Evolutionary conservation across 176 grass and related monocot species (phyloP), one percentile per base, ranked within the genome.

Genomic region (Microstegium vimineum): DNA sequence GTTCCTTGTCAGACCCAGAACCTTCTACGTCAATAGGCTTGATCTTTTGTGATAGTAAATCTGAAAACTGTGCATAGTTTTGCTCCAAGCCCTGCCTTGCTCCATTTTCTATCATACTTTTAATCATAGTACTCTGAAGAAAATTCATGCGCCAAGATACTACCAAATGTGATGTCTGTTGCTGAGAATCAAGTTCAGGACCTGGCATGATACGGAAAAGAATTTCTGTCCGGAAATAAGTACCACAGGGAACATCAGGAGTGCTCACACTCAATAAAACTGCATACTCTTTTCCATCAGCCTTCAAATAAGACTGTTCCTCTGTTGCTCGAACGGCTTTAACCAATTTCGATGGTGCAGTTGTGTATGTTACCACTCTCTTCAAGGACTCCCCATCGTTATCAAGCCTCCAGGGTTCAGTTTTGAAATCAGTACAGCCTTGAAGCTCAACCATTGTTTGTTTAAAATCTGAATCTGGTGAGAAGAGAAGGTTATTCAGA

Each of bases 61-160:
- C 90, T 23, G 46, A 84, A 88, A 98, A 91, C 30, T 93, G 93
- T 27, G 76, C 67, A 81, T 87, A 98, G 40, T 74, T 90, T 61
- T 95, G 90, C 64, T 86, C 89, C 82, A 98, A 77, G 2, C 96
- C 93, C 90, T 98, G 96, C 60, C 69, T 98, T 68, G 96, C 96
- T 76, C 93, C 96, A 91, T 76, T 98, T 89, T 98, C 96, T 81
- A 98, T 98, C 84, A 92, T 90, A 82, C 96, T 69, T 84, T 88
- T 98, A 10, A 98, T 82, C 82, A 95, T 90, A 62, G 96, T 98
- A 91, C 92, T 95, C 75, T 98, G 96, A 93, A 95, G 81, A 86
- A 98, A 98, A 88, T 98, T 98, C 62, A 95, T 88, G 62, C 90
- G 86, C 96, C 96, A 98, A 72, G 96, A 95, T 82, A 98, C 86